Evolutionary conservation across 1,284 basidiomycete species (phyloP).

Genomic region (Hypsizygus ulmarius): DNA sequence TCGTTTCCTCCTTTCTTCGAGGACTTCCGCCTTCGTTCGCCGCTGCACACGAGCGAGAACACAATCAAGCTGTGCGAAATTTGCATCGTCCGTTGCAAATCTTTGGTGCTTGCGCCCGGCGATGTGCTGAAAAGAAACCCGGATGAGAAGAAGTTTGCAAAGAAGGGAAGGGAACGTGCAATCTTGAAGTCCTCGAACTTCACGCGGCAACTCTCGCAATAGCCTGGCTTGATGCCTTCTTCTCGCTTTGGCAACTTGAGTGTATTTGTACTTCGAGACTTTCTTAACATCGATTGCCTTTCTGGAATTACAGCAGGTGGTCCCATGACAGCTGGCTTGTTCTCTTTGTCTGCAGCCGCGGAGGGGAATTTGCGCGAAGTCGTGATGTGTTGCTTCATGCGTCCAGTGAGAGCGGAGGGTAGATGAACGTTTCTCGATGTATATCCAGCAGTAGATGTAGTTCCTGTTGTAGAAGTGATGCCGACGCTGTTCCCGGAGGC

Average conservation of each 20-base stretch:
- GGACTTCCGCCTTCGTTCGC: constrained; percentile 49
- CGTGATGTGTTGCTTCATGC: constrained; percentile 60
- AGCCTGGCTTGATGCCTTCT: constrained; percentile 90
- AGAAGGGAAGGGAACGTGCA: constrained; percentile 45
- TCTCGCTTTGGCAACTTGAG: constrained; percentile 72
- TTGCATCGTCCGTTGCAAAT: constrained; percentile 79
- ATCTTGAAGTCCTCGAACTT: constrained; percentile 89
- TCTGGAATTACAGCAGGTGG: constrained; percentile 61
- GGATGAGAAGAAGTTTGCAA: constrained; percentile 9
- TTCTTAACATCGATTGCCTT: constrained; percentile 53
- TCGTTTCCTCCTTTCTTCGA: constrained; percentile 26
- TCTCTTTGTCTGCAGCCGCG: constrained; percentile 26
- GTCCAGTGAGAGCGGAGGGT: constrained; percentile 51
- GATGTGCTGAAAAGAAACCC: constrained; percentile 65
- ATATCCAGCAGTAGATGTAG: constrained; percentile 73
- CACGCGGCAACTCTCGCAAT: constrained; percentile 94
- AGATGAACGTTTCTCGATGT: constrained; percentile 43
- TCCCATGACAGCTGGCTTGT: constrained; percentile 54
- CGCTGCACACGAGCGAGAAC: constrained; percentile 76
- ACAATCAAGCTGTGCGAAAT: constrained; percentile 83
- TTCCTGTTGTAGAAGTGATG: constrained; percentile 85
- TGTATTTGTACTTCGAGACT: constrained; percentile 77
- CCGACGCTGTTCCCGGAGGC: constrained; percentile 95
- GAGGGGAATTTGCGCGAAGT: constrained; percentile 54
- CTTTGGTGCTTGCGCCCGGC: constrained; percentile 76